Conservation (phyloP, 75 land plant genomes). For the Pinus taeda region DNA sequence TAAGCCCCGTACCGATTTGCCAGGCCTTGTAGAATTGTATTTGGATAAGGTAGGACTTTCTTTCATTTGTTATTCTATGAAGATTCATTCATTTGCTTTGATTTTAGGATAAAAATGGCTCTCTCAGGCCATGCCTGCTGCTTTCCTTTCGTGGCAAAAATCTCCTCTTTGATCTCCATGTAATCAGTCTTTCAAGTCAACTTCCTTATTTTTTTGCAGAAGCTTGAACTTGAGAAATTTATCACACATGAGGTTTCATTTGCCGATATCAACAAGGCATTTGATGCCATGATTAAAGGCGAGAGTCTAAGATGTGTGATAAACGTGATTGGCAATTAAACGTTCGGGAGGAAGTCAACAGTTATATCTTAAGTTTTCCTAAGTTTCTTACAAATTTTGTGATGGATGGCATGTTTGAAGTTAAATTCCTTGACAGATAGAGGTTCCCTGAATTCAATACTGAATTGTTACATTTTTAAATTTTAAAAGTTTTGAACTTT, state of each 20-base stretch:
- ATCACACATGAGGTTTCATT: constrained; percentile 69
- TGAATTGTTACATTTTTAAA: too few species aligned
- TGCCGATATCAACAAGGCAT: constrained; percentile 85
- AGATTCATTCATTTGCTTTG: too few species aligned
- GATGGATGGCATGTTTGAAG: too few species aligned
- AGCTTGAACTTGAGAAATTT: constrained; percentile 77
- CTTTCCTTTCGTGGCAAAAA: not conserved
- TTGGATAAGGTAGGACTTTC: constrained; percentile 38
- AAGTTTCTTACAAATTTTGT: too few species aligned
- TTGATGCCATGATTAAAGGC: constrained; percentile 60
- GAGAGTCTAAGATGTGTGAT: constrained; percentile 77
- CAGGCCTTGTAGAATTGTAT: constrained; percentile 42
- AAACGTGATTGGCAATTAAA: constrained; percentile 18
- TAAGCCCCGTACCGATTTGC: constrained; percentile 35
- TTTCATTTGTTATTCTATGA: not conserved
- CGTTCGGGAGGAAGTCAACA: too few species aligned
- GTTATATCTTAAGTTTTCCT: too few species aligned
- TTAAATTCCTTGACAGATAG: too few species aligned
- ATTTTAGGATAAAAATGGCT: too few species aligned
- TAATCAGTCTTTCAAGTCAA: too few species aligned
- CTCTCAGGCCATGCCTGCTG: not conserved
- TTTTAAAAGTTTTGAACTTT: too few species aligned
- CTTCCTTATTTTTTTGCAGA: constrained; percentile 31
- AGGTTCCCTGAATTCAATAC: too few species aligned
- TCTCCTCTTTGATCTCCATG: too few species aligned